Evolutionary conservation across 1,284 basidiomycete genomes (phyloP), one percentile per base, ranked within the genome.

Genomic region (Malassezia globosa): DNA sequence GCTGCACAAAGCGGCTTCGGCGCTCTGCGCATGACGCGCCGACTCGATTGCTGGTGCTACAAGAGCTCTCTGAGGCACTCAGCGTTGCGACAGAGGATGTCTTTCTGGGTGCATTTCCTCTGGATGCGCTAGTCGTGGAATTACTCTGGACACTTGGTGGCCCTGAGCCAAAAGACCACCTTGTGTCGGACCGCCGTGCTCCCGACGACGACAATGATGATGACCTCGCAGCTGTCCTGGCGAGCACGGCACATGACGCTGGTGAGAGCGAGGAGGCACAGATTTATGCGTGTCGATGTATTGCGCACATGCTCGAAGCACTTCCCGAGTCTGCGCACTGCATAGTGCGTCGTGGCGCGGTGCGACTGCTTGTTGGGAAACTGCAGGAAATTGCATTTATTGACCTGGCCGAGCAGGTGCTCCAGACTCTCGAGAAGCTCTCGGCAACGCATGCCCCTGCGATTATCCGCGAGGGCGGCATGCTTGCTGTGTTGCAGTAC

Each of bases 81-180:
- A 87, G 87, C 56, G 90, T 97, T 74, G 88, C 87, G 73, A 96
- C 88, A 6, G 92, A 97, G 74, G 94, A 97, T 72, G 95, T 88
- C 1, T 77, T 99, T 35, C 85, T 87, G 13, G 89, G 88, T 37
- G 92, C 85, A 29, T 92, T 97, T 75, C 87, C 86, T 57, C 83
- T 89, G 23, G 87, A 92, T 63, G 80, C 82, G 13, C 96, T 89
- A 69, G 87, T 92, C 35, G 81, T 82, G 60, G 94, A 96, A 73
- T 80, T 97, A 37, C 83, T 99, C 56, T 82, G 82, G 66, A 88
- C 95, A 58, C 77, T 99, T 38, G 85, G 86, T 24, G 94, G 94
- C 1, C 76, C 80, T 16, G 61, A 63, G 45, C 63, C 66, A 0
- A 56, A 57, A 22, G 31, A 22, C 2, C 54, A 52, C n/a, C 41